Percentiles rank a stretch among this genome's conserved stretches.
Conservation (phyloP, 305 asterid genomes). For the Stenogyne calaminthoides region DNA sequence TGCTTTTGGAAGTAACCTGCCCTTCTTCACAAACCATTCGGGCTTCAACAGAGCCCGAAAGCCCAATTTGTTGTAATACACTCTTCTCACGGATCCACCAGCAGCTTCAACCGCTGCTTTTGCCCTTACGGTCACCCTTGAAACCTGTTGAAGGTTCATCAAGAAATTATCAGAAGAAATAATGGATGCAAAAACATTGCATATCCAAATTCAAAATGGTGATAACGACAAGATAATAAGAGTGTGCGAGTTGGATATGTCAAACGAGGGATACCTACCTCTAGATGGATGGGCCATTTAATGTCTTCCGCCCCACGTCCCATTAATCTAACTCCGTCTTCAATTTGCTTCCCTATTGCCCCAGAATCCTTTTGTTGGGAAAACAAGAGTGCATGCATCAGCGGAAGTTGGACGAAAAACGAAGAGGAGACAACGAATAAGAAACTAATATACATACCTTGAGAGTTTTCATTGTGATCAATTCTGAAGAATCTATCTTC, state of each 20-base stretch:
- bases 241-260: background rate
- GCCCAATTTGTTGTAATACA: slow-evolving; percentile 87
- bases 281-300: slow-evolving; percentile 93
- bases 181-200: background rate
- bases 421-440: slow-evolving; percentile 1
- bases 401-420: slow-evolving; percentile 17
- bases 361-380: slow-evolving; percentile 61
- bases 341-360: slow-evolving; percentile 92
- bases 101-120: slow-evolving; percentile 94
- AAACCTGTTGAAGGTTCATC: slow-evolving; percentile 51
- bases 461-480: slow-evolving; percentile 95
- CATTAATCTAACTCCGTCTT: slow-evolving; percentile 91
- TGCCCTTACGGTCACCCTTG: slow-evolving; percentile 91
- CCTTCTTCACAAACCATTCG: slow-evolving; percentile 95
- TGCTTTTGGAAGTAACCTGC: slow-evolving; percentile 84
- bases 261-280: slow-evolving; percentile 47
- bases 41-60: slow-evolving; percentile 84
- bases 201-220: background rate
- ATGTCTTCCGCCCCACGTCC: slow-evolving; percentile 86
- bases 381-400: slow-evolving; percentile 16
- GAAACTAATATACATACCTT: slow-evolving; percentile 48
- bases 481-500: slow-evolving; percentile 93
- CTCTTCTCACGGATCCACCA: slow-evolving; percentile 92
- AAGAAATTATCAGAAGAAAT: background rate
- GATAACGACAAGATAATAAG: background rate